Base-by-base conservation (phyloP, 345 rosid genomes). In the Moricandia arvensis region DNA sequence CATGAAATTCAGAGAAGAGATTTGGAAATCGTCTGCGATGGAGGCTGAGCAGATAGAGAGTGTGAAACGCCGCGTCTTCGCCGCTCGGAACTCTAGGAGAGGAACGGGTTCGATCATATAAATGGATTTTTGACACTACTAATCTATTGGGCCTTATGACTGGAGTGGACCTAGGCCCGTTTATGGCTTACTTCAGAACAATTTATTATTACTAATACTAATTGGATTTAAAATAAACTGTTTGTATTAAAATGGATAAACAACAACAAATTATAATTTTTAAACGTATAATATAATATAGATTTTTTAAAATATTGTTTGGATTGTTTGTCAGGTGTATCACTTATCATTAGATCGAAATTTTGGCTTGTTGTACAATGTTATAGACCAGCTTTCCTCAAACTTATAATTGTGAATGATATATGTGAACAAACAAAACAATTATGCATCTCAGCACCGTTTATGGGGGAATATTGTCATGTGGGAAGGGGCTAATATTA, bases 201-300 rank as follows among this genome's bases (percentile, higher is more conserved):
- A 8, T 35, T 29, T 29, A 37, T 8, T 37, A 37, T 37, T 37
- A 37, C 11, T 11, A 8, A 11, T 35, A 8, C 41, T 0, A 6
- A 30, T 11, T 31, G 16, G 62, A 63, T 63, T 29, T 41, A 62
- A n/a, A n/a, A n/a, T n/a, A n/a, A 21, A 47, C 13, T 71, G 41
- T 71, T 7, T 27, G 8, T 34, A 37, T 27, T 64, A 63, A 64
- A 24, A 73, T 17, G 58, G 33, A 58, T 30, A 57, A 75, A 51
- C 12, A 33, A 60, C 41, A 13, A 4, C 17, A 27, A 17, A 1
- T 13, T 45, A 5, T 4, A 4, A 45, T 13, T 13, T 45, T 5
- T 5, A 45, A 45, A n/a, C 53, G n/a, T 45, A 45, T 13, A 45
- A 45, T 45, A 45, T 45, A 16, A 45, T 5, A 45, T 45, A 6